phyloP scores from a whole-genome alignment of 768 basidiomycete genomes.

The Rossbeevera mucosa region DNA sequence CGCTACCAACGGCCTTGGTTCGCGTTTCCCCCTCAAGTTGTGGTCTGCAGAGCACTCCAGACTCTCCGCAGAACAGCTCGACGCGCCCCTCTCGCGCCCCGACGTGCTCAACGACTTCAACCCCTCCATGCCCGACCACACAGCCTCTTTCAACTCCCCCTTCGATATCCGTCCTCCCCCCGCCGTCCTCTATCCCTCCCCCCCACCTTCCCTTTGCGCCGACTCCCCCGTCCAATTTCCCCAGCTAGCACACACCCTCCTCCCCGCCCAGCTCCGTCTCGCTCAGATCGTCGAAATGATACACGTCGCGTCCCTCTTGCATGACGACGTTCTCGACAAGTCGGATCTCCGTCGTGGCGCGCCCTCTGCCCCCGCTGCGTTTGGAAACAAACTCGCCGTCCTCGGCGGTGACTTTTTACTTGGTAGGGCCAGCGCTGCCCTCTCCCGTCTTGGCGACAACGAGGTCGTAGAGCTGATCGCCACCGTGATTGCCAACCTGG shows the following conservation, averaged over 20 bases:
- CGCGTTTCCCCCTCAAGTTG: slow-evolving; percentile 53
- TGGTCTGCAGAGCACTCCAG: slow-evolving; percentile 59
- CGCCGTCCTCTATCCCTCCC: slow-evolving; percentile 21
- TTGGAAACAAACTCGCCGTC: slow-evolving; percentile 91
- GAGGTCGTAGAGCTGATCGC: slow-evolving; percentile 94
- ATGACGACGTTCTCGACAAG: slow-evolving; percentile 84
- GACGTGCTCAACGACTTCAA: slow-evolving; percentile 91
- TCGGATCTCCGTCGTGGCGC: slow-evolving; percentile 67
- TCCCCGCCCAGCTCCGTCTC: slow-evolving; percentile 87
- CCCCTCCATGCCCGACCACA: slow-evolving; percentile 76
- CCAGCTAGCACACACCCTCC: slow-evolving; percentile 33
- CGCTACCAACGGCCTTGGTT: slow-evolving; percentile 88
- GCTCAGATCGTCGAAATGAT: slow-evolving; percentile 99
- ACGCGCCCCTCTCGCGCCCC: slow-evolving; percentile 72
- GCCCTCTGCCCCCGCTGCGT: slow-evolving; percentile 66
- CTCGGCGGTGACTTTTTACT: slow-evolving; percentile 95
- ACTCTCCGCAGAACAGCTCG: slow-evolving; percentile 57
- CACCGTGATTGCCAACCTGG: slow-evolving; percentile 88
- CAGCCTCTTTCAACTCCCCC: slow-evolving; percentile 59
- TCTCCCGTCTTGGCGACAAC: slow-evolving; percentile 77
- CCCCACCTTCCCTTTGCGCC: slow-evolving; percentile 20
- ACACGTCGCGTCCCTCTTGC: slow-evolving; percentile 88
- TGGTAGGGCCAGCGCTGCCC: slow-evolving; percentile 82
- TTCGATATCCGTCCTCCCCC: slow-evolving; percentile 45
- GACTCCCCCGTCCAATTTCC: slow-evolving; percentile 26